Base-by-base conservation (phyloP, 2,329 filamentous ascomycete species). In the Exophiala viscosa region DNA sequence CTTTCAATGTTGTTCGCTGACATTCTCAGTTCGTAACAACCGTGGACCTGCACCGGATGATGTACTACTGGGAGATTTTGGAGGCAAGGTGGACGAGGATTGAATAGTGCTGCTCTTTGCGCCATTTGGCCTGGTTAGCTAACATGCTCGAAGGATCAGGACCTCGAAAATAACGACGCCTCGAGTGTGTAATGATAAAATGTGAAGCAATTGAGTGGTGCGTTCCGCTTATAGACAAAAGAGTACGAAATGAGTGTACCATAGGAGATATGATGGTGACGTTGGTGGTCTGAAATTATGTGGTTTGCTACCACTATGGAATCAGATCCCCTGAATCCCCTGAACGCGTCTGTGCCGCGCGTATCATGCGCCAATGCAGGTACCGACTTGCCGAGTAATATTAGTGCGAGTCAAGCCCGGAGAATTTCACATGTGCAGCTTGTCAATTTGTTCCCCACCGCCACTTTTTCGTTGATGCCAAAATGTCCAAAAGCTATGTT, bases 41-140 rank as follows among this genome's bases (percentile, higher is more conserved):
- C 74, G 70, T 58, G 83, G 68, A 59, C 84, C 69, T 67, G 78
- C 65, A 63, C 80, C 67, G 4, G 85, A 89, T 62, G 87, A 91
- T 66, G 83, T 95, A 48, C 72, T 92, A 45, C 76, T 95, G 32
- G 85, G 85, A 10, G 85, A 92, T 63, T 87, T 85, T 65, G 79
- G 77, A 59, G 80, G 79, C 55, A 87, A 86, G 65, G 80, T 80
- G 62, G 83, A 85, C 61, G 78, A 83, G 46, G 84, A 86, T 62
- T 75, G 62, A 69, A 38, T 10, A 17, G 17, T 14, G 23, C 3
- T 14, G 10, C 20, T 45, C 2, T 5, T 5, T 44, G 18, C 7
- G 11, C 6, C 13, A 20, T n/a, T 5, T 4, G 23, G 3, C 23
- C 8, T 28, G 23, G 23, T 28, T 28, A 4, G 23, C 5, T 5